Base-by-base conservation (phyloP, 2,329 filamentous ascomycete species). In the Immersiporthe knoxdaviesiana region DNA sequence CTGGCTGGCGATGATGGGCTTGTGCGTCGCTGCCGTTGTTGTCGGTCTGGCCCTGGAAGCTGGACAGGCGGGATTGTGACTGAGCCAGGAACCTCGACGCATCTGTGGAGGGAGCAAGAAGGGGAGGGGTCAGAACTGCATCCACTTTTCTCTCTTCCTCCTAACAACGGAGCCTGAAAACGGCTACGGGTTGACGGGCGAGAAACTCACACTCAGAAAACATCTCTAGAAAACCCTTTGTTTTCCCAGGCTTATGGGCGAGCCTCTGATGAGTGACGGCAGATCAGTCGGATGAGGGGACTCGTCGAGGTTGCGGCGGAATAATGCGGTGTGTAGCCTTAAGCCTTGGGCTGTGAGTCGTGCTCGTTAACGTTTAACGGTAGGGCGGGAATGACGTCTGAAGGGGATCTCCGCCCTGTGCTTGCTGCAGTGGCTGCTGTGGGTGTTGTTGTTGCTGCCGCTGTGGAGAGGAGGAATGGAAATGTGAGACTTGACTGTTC, bases 51-150 rank as follows among this genome's bases (percentile, higher is more conserved):
- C 84, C 87, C 37, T 71, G 69, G 66, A 94, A 89, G 79, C 84
- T 89, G 74, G 91, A 93, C 76, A 98, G 85, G 72, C 93, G 91
- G 71, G 94, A 97, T 84, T 97, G 94, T 74, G 94, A 97, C 87
- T 98, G 96, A 71, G 94, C 93, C 76, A 99, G 89, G 80, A 99
- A 99, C 75, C 91, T 91, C 74, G 95, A 98, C 76, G 96, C 96
- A 90, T 98, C 96, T 97, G 77, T 37, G 44, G 14, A 67, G 47
- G 65, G 60, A 35, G 37, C 6, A 39, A 44, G n/a, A n/a, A 35
- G n/a, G 30, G 62, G 47, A 66, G 66, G 50, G 62, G 61, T 61
- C 59, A 65, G 59, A 44, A 44, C 50, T 18, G 62, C 59, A 60
- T 52, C 44, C 44, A 47, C 44, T 47, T 10, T 10, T n/a, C 50